phyloP scores from a whole-genome alignment of 176 grass and related monocot species.

The Tillandsia leiboldiana region DNA sequence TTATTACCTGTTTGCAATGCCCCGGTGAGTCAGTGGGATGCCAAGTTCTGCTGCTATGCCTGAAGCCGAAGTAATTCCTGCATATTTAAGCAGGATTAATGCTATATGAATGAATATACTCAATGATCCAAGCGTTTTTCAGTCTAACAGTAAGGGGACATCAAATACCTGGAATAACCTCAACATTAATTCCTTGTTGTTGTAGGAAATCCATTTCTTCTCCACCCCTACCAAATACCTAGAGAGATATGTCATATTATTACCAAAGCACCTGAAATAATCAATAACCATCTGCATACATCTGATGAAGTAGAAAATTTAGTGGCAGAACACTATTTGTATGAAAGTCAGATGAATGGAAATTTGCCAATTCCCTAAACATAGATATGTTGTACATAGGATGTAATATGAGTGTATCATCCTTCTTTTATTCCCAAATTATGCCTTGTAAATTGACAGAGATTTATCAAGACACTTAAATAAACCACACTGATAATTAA shows the following conservation, averaged over 20 bases:
- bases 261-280: neutral
- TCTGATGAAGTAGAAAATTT: neutral
- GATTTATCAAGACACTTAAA: too few species aligned
- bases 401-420: too few species aligned
- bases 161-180: slow-evolving; percentile 78
- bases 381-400: neutral
- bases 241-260: slow-evolving; percentile 2
- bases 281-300: neutral
- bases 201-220: slow-evolving; percentile 99
- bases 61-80: slow-evolving; percentile 95
- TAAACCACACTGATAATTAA: too few species aligned
- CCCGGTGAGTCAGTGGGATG: slow-evolving; percentile 89
- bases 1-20: slow-evolving; percentile 72
- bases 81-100: slow-evolving; percentile 9
- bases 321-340: neutral
- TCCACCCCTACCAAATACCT: slow-evolving; percentile 97
- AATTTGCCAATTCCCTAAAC: neutral
- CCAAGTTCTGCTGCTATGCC: slow-evolving; percentile 94
- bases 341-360: neutral
- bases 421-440: too few species aligned
- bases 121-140: slow-evolving; percentile 11
- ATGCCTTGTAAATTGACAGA: too few species aligned
- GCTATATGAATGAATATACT: neutral
- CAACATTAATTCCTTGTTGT: slow-evolving; percentile 82
- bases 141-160: neutral